Evolutionary conservation across 768 basidiomycete genomes (phyloP), one percentile per base, ranked within the genome.

Genomic region (Leccinum disarticulatum): DNA sequence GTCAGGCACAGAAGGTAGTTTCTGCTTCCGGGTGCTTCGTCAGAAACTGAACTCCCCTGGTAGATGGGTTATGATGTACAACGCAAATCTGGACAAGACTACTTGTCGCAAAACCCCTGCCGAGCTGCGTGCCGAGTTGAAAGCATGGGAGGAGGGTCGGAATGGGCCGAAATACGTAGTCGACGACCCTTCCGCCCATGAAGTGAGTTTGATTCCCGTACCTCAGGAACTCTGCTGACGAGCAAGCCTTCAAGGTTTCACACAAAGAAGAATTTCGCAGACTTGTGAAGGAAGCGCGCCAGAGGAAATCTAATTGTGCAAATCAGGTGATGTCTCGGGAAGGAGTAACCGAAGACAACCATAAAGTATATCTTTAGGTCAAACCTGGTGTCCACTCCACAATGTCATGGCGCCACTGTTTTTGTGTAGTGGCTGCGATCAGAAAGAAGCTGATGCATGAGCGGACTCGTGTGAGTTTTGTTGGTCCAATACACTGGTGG

Each of bases 41-140:
- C 33, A 28, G 19, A 46, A 15, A 36, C 36, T 63, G n/a, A 56
- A 53, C 27, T 30, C 53, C 22, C 31, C 51, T 5, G 19, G 30
- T 17, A 90, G 88, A 62, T 91, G 87, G 87, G 79, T 87, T 0
- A 84, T 84, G 73, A 68, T 87, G 46, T 86, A 80, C 64, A 91
- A 91, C 61, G 83, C 87, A 30, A 91, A 90, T 68, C 76, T 88
- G 9, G 89, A 91, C 73, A 81, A 81, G 62, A 77, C 78, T 19
- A 54, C 64, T 17, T 74, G 79, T 49, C 79, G 86, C 30, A 83
- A 81, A 66, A 76, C 76, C 17, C 69, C 77, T 56, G 60, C 68
- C 1, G 80, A 81, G 36, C 77, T 90, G 14, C 77, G 78, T 46
- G 67, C 66, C 46, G 87, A 88, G 35, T 66, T 90, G 67, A 80